phyloP scores from a whole-genome alignment of 2,329 filamentous ascomycete genomes.

The Myriangium duriaei region DNA sequence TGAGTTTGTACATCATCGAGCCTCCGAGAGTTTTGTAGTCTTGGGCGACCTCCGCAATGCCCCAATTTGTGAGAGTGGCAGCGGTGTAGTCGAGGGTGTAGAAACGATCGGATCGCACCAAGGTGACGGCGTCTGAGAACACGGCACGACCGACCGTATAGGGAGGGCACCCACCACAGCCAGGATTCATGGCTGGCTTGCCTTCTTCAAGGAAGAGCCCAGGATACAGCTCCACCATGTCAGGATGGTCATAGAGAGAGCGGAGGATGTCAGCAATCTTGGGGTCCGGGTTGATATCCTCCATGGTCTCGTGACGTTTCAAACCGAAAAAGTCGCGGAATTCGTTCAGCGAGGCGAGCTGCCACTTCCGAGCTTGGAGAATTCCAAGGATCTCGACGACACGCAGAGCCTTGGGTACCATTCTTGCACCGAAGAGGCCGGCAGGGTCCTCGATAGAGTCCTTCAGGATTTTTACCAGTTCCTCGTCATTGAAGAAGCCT shows the following conservation, averaged over 20 bases:
- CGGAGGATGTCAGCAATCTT: slow-evolving; percentile 53
- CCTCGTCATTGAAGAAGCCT: slow-evolving; percentile 62
- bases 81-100: slow-evolving; percentile 63
- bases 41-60: slow-evolving; percentile 13
- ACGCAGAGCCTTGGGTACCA: slow-evolving; percentile 61
- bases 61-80: slow-evolving; percentile 8
- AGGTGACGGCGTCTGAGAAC: slow-evolving; percentile 63
- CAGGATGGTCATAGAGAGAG: slow-evolving; percentile 59
- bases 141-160: slow-evolving; percentile 69
- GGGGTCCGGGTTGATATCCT: slow-evolving; percentile 72
- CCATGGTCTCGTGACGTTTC: slow-evolving; percentile 62
- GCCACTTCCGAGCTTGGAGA: slow-evolving; percentile 63
- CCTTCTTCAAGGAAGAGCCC: slow-evolving; percentile 65
- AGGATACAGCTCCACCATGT: slow-evolving; percentile 69
- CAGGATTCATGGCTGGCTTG: slow-evolving; percentile 58
- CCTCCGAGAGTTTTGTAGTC: slow-evolving; percentile 22
- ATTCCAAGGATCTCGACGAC: slow-evolving; percentile 73
- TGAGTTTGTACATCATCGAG: slow-evolving; percentile 35
- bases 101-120: slow-evolving; percentile 66
- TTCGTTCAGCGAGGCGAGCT: slow-evolving; percentile 67
- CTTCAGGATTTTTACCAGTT: slow-evolving; percentile 57
- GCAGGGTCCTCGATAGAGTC: slow-evolving; percentile 66
- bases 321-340: slow-evolving; percentile 74
- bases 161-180: slow-evolving; percentile 61
- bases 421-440: slow-evolving; percentile 46